These are phyloP conservation scores for Tolypocladium guangdongense DNA, from an alignment of 2,329 filamentous ascomycete genomes.

Conservation along the genomic window DNA sequence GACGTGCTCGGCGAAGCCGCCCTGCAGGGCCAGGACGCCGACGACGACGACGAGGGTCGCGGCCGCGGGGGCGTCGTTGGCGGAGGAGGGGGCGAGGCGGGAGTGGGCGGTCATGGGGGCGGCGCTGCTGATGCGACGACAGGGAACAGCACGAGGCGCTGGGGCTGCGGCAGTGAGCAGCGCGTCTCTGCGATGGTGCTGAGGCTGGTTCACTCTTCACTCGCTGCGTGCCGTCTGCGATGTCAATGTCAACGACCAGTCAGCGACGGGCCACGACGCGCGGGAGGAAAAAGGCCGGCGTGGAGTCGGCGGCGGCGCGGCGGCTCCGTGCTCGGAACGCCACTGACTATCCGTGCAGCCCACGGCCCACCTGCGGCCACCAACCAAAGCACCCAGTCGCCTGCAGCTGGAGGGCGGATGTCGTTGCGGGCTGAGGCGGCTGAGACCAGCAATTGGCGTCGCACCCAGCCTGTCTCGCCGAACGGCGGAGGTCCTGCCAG, in stretches of 20 bases:
- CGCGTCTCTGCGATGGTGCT: neutral
- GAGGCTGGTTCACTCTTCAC: neutral
- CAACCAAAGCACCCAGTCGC: no score
- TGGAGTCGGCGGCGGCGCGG: neutral
- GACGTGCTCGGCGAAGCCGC: constrained; percentile 85
- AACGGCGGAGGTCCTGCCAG: neutral
- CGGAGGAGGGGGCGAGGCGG: constrained; percentile 3
- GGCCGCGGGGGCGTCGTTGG: constrained; percentile 3
- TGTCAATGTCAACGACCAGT: no score
- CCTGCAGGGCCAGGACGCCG: constrained; percentile 69
- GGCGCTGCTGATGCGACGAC: constrained; percentile 3
- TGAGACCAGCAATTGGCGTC: neutral
- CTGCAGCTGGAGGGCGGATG: neutral
- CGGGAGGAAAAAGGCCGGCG: no score
- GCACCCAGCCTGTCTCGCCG: neutral
- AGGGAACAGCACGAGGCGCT: neutral
- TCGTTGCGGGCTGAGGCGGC: no score
- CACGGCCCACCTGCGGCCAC: neutral
- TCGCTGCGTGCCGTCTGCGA: neutral
- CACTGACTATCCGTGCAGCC: no score
- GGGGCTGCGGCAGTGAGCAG: neutral
- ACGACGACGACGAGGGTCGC: constrained; percentile 41
- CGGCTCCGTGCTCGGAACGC: neutral
- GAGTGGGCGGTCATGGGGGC: constrained; percentile 7
- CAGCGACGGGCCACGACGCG: no score